Base-by-base conservation (phyloP, 257 asterid species). In the Nicotiana undulata region DNA sequence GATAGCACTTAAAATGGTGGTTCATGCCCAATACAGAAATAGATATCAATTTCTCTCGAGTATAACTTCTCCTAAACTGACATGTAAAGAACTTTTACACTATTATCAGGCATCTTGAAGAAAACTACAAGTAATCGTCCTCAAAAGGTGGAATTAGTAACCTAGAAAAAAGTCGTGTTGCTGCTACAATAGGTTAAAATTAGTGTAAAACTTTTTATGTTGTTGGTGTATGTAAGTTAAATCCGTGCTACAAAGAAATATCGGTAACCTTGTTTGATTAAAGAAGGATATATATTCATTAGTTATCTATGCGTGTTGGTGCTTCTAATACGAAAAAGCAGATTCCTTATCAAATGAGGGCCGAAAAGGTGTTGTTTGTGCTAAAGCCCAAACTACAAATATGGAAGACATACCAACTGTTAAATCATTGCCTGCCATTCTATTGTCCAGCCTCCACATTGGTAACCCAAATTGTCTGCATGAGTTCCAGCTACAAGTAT, bases 391-490 rank as follows among this genome's bases (percentile, higher is more conserved):
- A 70, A 12, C 59, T 40, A 70, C 13, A 70, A 9, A 22, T 9
- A 37, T 70, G 46, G 77, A 72, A 15, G 79, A 16, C 79, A 74
- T 74, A 74, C 79, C 79, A 17, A 74, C 79, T 74, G 79, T 74
- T 74, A 74, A 74, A 49, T 74, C 79, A 74, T 86, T 86, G 77
- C 85, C 86, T 86, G 89, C 89, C 89, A 86, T 46, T 76, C 83
- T 26, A 84, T 82, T n/a, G 89, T 86, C 89, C 89, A 86, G 17
- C 89, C 89, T 8, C 89, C 89, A 7, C 89, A 86, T 24, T 86
- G 89, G 52, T 81, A 49, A 18, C 89, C 89, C 15, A 84, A 81
- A 34, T 86, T 84, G 37, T 86, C 77, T 28, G 89, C 89, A 60
- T 86, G 89, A 34, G 87, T 82, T 79, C 89, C 89, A 9, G 87